phyloP scores from a whole-genome alignment of 2,329 filamentous ascomycete genomes.

The Didymella segeticola region DNA sequence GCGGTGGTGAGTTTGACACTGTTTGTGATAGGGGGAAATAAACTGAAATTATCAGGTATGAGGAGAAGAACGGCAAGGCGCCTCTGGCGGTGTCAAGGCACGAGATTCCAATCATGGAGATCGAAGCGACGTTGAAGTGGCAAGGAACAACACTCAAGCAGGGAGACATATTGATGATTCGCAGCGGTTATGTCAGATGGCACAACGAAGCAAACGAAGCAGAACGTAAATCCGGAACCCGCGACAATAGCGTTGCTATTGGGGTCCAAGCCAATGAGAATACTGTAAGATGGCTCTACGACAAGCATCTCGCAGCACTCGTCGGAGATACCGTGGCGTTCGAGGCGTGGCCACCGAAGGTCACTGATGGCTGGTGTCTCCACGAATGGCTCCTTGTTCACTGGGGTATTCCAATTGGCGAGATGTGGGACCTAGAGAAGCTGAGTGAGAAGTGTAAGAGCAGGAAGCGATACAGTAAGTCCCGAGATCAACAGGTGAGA shows the following conservation, averaged over 20 bases:
- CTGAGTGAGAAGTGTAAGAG: conserved; percentile 62
- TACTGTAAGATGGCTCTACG: conserved; percentile 47
- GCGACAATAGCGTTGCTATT: conserved; percentile 40
- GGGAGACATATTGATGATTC: conserved; percentile 46
- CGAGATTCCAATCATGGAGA: conserved; percentile 40
- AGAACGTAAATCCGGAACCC: conserved; percentile 39
- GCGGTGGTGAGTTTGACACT: conserved; percentile 9
- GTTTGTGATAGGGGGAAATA: not conserved
- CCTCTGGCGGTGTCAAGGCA: conserved; percentile 38
- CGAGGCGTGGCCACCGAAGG: conserved; percentile 46
- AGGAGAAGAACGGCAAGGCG: conserved; percentile 35
- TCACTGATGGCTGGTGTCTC: conserved; percentile 40
- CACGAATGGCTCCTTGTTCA: conserved; percentile 44
- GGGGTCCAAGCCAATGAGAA: conserved; percentile 45
- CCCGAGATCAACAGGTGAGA: not conserved
- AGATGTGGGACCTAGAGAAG: conserved; percentile 56
- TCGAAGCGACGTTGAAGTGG: conserved; percentile 40
- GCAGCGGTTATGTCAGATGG: conserved; percentile 57
- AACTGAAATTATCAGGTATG: conserved; percentile 27
- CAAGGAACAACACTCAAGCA: conserved; percentile 35
- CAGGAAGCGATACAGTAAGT: conserved; percentile 56
- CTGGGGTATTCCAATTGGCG: conserved; percentile 41
- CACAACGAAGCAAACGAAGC: conserved; percentile 36
- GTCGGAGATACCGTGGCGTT: conserved; percentile 51
- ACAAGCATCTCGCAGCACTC: conserved; percentile 45